These are phyloP conservation scores for Fibroporia radiculosa DNA, from an alignment of 768 basidiomycete species.

Conservation along the genomic window DNA sequence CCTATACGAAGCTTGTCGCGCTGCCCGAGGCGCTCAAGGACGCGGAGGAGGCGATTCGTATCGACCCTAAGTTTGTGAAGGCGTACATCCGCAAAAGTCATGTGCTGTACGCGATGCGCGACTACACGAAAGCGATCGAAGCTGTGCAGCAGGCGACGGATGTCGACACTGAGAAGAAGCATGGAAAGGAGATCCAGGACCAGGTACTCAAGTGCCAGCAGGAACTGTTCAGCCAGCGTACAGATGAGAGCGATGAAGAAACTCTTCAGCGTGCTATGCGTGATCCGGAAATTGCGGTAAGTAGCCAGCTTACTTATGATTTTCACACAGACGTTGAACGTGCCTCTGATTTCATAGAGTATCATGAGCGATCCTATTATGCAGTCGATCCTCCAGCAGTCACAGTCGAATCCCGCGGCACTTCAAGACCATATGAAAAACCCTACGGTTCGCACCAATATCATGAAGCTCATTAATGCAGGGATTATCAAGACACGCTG, in stretches of 20 bases:
- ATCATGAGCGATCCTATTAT: conserved; percentile 91
- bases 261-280: conserved; percentile 91
- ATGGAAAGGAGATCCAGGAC: conserved; percentile 74
- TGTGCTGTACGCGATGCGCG: conserved; percentile 85
- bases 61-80: conserved; percentile 89
- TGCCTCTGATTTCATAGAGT: conserved; percentile 30
- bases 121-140: conserved; percentile 81
- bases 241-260: conserved; percentile 86
- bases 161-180: conserved; percentile 74
- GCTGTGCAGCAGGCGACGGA: conserved; percentile 72
- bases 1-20: conserved; percentile 91
- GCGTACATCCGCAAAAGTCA: conserved; percentile 91
- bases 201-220: conserved; percentile 76
- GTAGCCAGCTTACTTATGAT: conserved; percentile 22
- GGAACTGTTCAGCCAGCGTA: conserved; percentile 71
- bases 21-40: conserved; percentile 96
- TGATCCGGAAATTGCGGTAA: conserved; percentile 90
- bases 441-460: conserved; percentile 69
- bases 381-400: conserved; percentile 93
- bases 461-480: conserved; percentile 84
- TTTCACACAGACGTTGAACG: not conserved
- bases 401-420: conserved; percentile 81
- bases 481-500: conserved; percentile 88
- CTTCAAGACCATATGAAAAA: conserved; percentile 97
- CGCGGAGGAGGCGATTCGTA: conserved; percentile 85